These are phyloP conservation scores for Cryptosporidium sp. DNA, from an alignment of 169 alveolate species.

Conservation along the genomic window DNA sequence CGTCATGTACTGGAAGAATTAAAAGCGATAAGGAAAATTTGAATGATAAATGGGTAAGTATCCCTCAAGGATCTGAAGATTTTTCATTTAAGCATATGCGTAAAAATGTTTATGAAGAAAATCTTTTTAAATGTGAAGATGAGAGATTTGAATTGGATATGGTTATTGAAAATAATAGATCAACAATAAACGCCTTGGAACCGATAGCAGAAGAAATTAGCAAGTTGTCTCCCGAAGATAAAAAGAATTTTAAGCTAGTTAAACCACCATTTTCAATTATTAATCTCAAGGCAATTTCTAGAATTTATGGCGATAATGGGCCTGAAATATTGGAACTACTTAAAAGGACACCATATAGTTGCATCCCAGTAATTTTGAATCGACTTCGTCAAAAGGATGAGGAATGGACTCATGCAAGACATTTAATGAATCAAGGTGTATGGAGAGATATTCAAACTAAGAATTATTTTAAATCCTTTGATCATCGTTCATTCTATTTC, in stretches of 20 bases:
- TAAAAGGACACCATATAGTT: constrained; percentile 79
- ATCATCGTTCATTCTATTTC: constrained; percentile 85
- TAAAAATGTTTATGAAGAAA: constrained; percentile 87
- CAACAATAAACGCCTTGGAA: constrained; percentile 79
- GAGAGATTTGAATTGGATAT: constrained; percentile 87
- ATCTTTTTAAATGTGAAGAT: constrained; percentile 87
- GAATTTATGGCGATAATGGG: constrained; percentile 84
- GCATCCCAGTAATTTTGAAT: constrained; percentile 82
- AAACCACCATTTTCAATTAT: constrained; percentile 77
- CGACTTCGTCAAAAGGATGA: constrained; percentile 82
- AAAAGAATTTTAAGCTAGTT: constrained; percentile 76
- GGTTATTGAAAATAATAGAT: constrained; percentile 80
- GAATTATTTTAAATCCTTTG: constrained; percentile 84
- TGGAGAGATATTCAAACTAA: constrained; percentile 84
- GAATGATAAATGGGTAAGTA: constrained; percentile 84
- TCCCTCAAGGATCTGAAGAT: constrained; percentile 89
- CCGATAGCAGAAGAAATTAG: constrained; percentile 78
- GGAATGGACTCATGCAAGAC: constrained; percentile 78
- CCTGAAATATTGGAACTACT: constrained; percentile 80
- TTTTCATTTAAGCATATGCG: constrained; percentile 84
- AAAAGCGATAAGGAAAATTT: constrained; percentile 71
- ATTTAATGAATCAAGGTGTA: constrained; percentile 79
- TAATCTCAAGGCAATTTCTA: constrained; percentile 80
- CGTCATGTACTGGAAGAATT: constrained; percentile 68
- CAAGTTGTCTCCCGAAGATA: constrained; percentile 73